These are phyloP conservation scores for Juncus effusus DNA, from an alignment of 176 grass and related monocot species.

Conservation along the genomic window DNA sequence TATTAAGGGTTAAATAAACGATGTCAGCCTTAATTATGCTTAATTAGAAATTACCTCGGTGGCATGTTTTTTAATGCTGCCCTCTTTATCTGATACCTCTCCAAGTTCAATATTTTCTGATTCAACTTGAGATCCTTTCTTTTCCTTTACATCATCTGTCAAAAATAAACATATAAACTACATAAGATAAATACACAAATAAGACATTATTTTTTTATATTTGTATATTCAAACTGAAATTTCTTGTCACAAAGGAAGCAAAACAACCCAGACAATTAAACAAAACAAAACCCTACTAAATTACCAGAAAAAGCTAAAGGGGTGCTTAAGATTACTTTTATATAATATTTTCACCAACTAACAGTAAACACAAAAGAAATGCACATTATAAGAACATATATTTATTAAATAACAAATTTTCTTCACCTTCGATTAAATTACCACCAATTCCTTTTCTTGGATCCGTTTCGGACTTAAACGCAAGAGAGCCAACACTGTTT, in stretches of 20 bases:
- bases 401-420: constrained; percentile 3
- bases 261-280: background rate
- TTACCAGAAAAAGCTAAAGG: no score
- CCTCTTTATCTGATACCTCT: background rate
- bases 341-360: no score
- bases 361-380: background rate
- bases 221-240: no score
- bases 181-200: no score
- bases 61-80: constrained; percentile 6
- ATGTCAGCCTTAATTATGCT: no score
- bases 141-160: constrained; percentile 15
- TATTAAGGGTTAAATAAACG: no score
- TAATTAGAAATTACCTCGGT: no score
- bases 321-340: no score
- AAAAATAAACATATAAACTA: background rate
- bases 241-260: background rate
- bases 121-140: background rate
- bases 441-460: constrained; percentile 11
- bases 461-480: constrained; percentile 17
- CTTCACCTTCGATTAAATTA: constrained; percentile 9
- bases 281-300: background rate
- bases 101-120: background rate
- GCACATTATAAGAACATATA: constrained; percentile 12
- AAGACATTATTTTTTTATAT: no score
- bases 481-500: constrained; percentile 24